Conservation (phyloP, 768 basidiomycete genomes). For the Clitopilus hobsonii region DNA sequence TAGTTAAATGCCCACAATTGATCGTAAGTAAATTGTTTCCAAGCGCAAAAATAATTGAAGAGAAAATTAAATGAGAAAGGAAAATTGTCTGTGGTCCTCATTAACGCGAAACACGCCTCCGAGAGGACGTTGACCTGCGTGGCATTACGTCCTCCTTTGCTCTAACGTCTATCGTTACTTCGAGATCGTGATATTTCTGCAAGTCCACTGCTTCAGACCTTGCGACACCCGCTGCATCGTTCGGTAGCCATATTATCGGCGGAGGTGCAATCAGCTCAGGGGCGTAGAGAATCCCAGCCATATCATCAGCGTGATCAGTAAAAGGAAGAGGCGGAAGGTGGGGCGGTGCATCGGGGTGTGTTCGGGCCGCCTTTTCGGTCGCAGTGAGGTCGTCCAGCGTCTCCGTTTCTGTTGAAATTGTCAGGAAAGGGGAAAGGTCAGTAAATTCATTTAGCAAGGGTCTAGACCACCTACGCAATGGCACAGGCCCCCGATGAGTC, state of each 20-base stretch:
- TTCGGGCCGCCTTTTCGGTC: conserved; percentile 73
- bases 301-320: conserved; percentile 72
- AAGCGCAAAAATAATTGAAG: neutral
- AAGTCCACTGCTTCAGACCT: conserved; percentile 73
- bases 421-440: conserved; percentile 4
- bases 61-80: neutral
- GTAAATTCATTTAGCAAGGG: neutral
- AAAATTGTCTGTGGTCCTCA: conserved; percentile 5
- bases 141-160: conserved; percentile 46
- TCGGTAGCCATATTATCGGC: conserved; percentile 83
- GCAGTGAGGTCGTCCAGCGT: conserved; percentile 77
- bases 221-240: conserved; percentile 70
- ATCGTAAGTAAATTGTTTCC: neutral
- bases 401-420: conserved; percentile 52
- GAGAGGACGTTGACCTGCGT: conserved; percentile 28
- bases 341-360: conserved; percentile 74
- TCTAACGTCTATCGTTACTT: conserved; percentile 66
- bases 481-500: conserved; percentile 53
- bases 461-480: conserved; percentile 51
- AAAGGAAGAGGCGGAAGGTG: conserved; percentile 66
- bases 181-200: conserved; percentile 67
- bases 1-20: too few relatives aligned
- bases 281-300: conserved; percentile 75
- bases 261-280: conserved; percentile 75
- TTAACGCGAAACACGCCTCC: conserved; percentile 17